These are phyloP conservation scores for Chlorella sp. DNA, from an alignment of 139 green algal species.

Conservation along the genomic window DNA sequence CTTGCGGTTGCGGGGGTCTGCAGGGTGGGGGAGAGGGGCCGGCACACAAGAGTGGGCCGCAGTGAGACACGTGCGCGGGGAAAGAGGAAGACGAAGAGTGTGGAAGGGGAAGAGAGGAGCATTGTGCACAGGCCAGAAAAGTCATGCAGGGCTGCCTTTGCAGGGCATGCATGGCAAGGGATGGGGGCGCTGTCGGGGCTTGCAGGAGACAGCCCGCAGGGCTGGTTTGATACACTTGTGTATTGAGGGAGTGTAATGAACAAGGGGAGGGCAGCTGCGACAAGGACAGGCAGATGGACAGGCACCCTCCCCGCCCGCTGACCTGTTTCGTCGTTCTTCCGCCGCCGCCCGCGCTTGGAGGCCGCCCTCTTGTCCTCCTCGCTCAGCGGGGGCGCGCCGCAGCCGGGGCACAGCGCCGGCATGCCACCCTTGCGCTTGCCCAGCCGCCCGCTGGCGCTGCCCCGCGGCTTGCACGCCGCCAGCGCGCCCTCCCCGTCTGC, in stretches of 20 bases:
- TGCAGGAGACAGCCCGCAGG: not conserved
- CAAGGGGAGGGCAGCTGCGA: no score
- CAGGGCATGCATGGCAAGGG: no score
- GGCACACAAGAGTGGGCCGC: not conserved
- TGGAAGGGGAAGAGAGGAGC: no score
- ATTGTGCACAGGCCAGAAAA: no score
- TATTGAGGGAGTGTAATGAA: no score
- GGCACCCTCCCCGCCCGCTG: no score
- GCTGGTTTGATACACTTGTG: no score
- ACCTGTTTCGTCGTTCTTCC: slow-evolving; percentile 25
- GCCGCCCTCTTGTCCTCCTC: slow-evolving; percentile 29
- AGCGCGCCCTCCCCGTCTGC: not conserved
- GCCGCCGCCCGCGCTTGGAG: slow-evolving; percentile 12
- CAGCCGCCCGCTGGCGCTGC: not conserved
- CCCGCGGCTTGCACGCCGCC: not conserved
- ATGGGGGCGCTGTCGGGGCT: no score
- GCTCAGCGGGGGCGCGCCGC: slow-evolving; percentile 6
- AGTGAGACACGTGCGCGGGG: no score
- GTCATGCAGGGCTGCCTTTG: no score
- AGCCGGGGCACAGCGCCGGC: slow-evolving; percentile 24
- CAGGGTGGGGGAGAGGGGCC: not conserved
- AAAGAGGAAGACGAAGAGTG: no score
- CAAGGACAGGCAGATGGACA: no score
- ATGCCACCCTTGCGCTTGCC: slow-evolving; percentile 30
- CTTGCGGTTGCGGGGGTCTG: slow-evolving; percentile 36